Conservation (phyloP, 345 rosid species). For the Lepidium aucheri region DNA sequence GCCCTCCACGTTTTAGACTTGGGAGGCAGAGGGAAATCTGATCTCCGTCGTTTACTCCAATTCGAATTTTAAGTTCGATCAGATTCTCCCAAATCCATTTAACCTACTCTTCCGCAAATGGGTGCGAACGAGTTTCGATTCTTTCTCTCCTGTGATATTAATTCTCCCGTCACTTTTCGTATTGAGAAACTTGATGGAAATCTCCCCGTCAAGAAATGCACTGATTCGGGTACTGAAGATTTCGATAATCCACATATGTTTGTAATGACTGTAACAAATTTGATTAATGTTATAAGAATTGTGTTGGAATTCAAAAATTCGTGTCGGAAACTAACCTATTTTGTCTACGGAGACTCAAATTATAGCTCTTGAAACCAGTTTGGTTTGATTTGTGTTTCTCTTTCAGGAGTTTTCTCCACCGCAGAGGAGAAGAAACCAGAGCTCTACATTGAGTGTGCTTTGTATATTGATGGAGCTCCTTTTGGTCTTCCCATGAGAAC, state of each 20-base stretch:
- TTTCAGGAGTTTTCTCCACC: no score
- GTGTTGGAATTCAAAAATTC: not conserved
- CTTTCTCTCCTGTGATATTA: conserved; percentile 94
- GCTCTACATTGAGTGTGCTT: no score
- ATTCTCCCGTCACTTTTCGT: conserved; percentile 86
- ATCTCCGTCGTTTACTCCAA: not conserved
- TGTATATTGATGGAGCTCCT: no score
- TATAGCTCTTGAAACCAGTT: not conserved
- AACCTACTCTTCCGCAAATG: conserved; percentile 25
- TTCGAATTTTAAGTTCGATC: not conserved
- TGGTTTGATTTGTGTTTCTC: no score
- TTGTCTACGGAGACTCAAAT: not conserved
- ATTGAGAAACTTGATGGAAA: conserved; percentile 78
- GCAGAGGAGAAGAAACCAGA: no score
- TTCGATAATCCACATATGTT: not conserved
- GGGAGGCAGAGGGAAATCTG: no score
- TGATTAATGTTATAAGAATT: not conserved
- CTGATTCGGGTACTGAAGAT: conserved; percentile 40
- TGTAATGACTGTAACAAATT: not conserved
- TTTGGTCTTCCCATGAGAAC: no score
- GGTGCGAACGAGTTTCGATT: conserved; percentile 87
- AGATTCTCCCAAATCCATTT: not conserved
- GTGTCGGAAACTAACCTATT: not conserved
- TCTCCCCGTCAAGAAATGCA: conserved; percentile 40
- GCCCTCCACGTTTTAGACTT: no score